Percentiles rank a stretch among this genome's conserved stretches.
phyloP scores from a whole-genome alignment of 441 rosid species.

The Populus hybrid region DNA sequence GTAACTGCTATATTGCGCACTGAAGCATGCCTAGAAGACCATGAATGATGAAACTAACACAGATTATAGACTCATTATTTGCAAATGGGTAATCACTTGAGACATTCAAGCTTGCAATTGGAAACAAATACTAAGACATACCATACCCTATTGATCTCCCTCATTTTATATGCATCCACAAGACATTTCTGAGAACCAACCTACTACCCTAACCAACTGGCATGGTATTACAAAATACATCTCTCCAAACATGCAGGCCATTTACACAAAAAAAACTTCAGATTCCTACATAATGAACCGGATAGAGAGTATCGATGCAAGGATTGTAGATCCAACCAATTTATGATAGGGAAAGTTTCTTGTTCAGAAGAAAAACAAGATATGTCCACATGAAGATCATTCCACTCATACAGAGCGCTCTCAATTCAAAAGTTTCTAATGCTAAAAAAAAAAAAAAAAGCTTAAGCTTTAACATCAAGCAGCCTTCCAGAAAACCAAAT shows the following conservation, averaged over 20 bases:
- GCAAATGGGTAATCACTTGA: too few relatives aligned
- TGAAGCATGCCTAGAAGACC: too few relatives aligned
- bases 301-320: slow-evolving; percentile 2
- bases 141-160: too few relatives aligned
- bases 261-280: neutral
- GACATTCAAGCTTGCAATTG: too few relatives aligned
- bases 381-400: neutral
- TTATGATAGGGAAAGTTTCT: slow-evolving; percentile 10
- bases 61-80: too few relatives aligned
- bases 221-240: too few relatives aligned
- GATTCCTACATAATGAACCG: neutral
- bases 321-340: slow-evolving; percentile 8
- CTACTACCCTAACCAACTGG: too few relatives aligned
- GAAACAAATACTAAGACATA: too few relatives aligned
- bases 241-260: neutral
- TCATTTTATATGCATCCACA: too few relatives aligned
- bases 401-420: slow-evolving; percentile 21
- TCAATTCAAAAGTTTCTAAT: slow-evolving; percentile 19
- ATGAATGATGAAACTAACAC: too few relatives aligned
- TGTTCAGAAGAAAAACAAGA: slow-evolving; percentile 21
- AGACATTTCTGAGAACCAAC: too few relatives aligned
- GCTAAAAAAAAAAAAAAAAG: slow-evolving; percentile 24
- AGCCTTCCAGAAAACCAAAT: slow-evolving; percentile 21
- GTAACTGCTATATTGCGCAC: too few relatives aligned
- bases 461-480: slow-evolving; percentile 21